Base-by-base conservation (phyloP, 2,329 filamentous ascomycete species). In the Fusarium acutatum region DNA sequence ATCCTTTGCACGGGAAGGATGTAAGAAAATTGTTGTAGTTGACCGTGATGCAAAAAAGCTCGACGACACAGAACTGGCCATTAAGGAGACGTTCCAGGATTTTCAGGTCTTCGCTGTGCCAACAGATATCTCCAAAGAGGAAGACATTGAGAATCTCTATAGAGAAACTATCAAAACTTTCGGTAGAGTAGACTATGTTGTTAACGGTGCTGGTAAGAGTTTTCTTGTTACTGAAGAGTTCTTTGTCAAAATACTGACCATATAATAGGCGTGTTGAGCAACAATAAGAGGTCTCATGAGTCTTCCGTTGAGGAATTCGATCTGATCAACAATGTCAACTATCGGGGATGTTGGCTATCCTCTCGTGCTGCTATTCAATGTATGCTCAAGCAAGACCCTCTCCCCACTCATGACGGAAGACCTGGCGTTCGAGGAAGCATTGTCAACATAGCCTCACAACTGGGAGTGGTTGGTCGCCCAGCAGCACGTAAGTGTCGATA, bases 241-340 rank as follows among this genome's bases (percentile, higher is more conserved):
- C 7, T 7, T 28, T 5, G 11, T 12, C 5, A 24, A 49, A 7
- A 7, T n/a, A 26, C 50, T 67, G n/a, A 67, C 13, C 2, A 6
- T 22, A 30, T 14, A 6, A 7, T 38, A 68, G 65, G 65, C 5
- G 56, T 68, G 3, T 54, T 68, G 26, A 62, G 65, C 14, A 67
- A 67, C 1, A 62, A 67, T 7, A 67, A 67, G 15, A 68, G 47
- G 30, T 68, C 65, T 7, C 63, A 67, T 20, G 65, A 68, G 37
- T 62, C 54, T n/a, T 47, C 65, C 0, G 1, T 44, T 14, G 63
- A 54, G 2, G 65, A 68, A 20, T 90, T 90, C 50, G 88, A 90
- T 63, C 81, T 81, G 13, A 82, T 90, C 52, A 89, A 86, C 41
- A 83, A 81, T 44, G 83, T 90, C 75, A 91, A 91, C 71, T 89